Evolutionary conservation across 2,329 filamentous ascomycete genomes (phyloP).

Genomic region (Cladosporium sp.): DNA sequence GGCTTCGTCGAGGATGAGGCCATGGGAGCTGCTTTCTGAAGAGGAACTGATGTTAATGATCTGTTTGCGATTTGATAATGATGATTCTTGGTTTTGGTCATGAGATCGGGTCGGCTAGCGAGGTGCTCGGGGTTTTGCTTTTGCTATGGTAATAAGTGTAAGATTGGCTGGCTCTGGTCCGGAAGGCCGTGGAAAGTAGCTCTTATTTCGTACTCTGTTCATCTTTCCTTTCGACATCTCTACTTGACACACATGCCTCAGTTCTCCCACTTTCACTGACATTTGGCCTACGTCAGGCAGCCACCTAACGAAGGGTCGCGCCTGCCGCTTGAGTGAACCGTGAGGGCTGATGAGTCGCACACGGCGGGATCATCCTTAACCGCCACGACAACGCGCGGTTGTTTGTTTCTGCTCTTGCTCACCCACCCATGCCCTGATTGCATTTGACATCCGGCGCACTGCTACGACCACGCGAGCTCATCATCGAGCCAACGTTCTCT

Average conservation of each 20-base stretch:
- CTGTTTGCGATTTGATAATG: conserved; percentile 4
- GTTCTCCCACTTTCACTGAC: neutral
- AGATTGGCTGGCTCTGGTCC: neutral
- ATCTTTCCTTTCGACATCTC: neutral
- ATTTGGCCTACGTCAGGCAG: neutral
- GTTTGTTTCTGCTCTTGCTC: neutral
- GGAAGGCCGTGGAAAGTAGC: neutral
- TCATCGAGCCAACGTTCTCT: neutral
- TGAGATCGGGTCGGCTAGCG: neutral
- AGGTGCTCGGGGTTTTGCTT: conserved; percentile 1
- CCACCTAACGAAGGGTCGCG: neutral
- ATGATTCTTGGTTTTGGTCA: neutral
- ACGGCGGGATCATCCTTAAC: neutral
- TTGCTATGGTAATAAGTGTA: neutral
- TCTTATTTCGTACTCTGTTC: neutral
- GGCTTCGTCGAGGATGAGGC: conserved; percentile 43
- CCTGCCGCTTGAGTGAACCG: neutral
- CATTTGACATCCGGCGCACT: neutral
- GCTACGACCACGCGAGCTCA: neutral
- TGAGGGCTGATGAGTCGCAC: neutral
- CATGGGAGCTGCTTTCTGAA: conserved; percentile 35
- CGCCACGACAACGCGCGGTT: neutral
- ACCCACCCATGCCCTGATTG: neutral
- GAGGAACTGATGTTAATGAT: neutral
- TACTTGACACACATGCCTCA: neutral